A percentile compares a stretch with the other conserved stretches of the same genome.
Conservation (phyloP, 495 filamentous ascomycete genomes). For the Xylaria intraflava region DNA sequence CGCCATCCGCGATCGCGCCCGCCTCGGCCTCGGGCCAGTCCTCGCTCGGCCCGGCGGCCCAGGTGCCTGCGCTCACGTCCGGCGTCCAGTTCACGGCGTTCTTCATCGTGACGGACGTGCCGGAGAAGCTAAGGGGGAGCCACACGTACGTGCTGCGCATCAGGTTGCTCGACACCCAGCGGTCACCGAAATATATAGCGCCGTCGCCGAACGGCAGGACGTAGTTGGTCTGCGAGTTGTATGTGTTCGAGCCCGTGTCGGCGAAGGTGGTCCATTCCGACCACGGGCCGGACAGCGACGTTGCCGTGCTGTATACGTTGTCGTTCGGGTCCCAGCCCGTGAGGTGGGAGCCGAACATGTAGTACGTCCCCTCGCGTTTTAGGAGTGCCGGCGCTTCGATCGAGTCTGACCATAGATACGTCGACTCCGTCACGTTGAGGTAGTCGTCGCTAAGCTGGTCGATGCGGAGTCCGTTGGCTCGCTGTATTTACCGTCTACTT, state of each 20-base stretch:
- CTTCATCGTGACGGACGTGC: constrained; percentile 45
- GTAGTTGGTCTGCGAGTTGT: constrained; percentile 46
- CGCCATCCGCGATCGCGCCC: constrained; percentile 27
- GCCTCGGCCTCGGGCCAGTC: constrained; percentile 46
- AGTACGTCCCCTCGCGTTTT: constrained; percentile 33
- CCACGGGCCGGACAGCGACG: constrained; percentile 45
- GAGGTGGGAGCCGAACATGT: constrained; percentile 35
- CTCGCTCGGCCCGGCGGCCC: constrained; percentile 40
- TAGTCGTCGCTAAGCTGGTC: constrained; percentile 43
- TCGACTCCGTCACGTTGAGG: constrained; percentile 39
- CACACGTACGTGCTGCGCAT: constrained; percentile 58
- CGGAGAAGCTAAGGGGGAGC: constrained; percentile 55
- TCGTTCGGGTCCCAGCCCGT: constrained; percentile 54
- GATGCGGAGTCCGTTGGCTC: constrained; percentile 48
- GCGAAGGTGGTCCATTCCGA: constrained; percentile 55
- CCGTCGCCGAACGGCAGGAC: constrained; percentile 38
- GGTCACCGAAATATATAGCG: constrained; percentile 61
- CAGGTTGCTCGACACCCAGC: constrained; percentile 54
- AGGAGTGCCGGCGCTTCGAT: constrained; percentile 41
- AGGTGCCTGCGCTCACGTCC: constrained; percentile 8
- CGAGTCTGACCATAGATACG: constrained; percentile 43
- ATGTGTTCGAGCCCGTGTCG: constrained; percentile 45
- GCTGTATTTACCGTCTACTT: constrained; percentile 3
- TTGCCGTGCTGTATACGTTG: constrained; percentile 44
- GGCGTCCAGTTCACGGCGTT: constrained; percentile 51